Evolutionary conservation across 2,329 filamentous ascomycete genomes (phyloP), one percentile per base, ranked within the genome.

Genomic region (Calonectria pseudoturangicola): DNA sequence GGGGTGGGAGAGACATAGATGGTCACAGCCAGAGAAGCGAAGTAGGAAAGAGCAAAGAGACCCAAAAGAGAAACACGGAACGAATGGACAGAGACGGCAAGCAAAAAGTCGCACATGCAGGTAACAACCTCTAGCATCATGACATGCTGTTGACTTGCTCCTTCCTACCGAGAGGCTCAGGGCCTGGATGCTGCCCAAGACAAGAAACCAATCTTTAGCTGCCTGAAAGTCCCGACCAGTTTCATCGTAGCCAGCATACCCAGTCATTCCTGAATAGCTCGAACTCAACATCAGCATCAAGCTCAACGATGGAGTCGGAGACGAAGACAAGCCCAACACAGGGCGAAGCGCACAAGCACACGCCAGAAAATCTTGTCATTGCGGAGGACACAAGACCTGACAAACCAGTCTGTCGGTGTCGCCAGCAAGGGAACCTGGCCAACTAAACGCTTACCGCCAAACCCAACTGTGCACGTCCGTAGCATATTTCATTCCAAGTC

Each of bases 401-500:
- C 66, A 72, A 69, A 72, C 70, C 70, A 69, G 50, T 62, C 66
- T 72, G 66, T 72, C 66, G 71, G 71, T 70, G 71, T 73, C 67
- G 67, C 69, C 60, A 68, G 48, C 70, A 68, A 68, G 70, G 70
- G 70, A 66, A 68, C 70, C 70, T 60, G 58, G 65, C 54, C 64
- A 63, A 68, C 63, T 36, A 54, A 64, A 64, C 60, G 50, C 62
- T 63, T 63, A 72, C 70, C 70, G 60, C 64, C 58, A 67, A 70
- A 66, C 68, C 56, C 58, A 60, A 47, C 33, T 39, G 36, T 54
- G 28, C 56, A 70, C 48, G 28, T 36, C 56, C 36, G 36, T 51
- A 41, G 28, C 39, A 62, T 50, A 48, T 30, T 43, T 63, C 39
- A n/a, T 28, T 28, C 65, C 33, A 25, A 60, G 30, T 60, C 21